Conservation (phyloP, 768 basidiomycete species). For the Tylopilus cervinicoccineus region DNA sequence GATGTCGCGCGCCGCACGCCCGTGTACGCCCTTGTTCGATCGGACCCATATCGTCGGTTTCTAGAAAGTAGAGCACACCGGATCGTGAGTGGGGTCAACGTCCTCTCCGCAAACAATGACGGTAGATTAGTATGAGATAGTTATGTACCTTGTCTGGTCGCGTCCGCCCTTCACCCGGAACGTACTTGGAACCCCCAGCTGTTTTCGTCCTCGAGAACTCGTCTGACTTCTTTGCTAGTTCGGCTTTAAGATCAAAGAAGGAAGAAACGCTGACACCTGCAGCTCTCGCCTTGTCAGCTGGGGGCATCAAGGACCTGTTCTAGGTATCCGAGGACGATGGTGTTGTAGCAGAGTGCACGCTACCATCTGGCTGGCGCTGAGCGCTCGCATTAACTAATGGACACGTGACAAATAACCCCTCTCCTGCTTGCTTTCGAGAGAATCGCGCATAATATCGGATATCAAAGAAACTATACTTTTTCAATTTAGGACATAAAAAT, state of each 20-base stretch:
- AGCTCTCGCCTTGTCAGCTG: constrained; percentile 55
- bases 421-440: no score
- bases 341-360: not conserved
- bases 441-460: not conserved
- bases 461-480: not conserved
- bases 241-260: constrained; percentile 76
- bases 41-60: constrained; percentile 76
- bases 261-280: constrained; percentile 70
- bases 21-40: constrained; percentile 69
- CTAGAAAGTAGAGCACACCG: constrained; percentile 34
- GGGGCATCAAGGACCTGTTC: constrained; percentile 34
- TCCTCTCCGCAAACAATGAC: not conserved
- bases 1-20: constrained; percentile 61
- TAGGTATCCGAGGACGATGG: constrained; percentile 3
- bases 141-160: constrained; percentile 63
- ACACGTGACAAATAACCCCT: constrained; percentile 11
- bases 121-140: not conserved
- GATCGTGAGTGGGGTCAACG: not conserved
- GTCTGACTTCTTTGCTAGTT: constrained; percentile 46
- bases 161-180: constrained; percentile 56
- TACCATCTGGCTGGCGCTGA: not conserved
- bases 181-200: constrained; percentile 44
- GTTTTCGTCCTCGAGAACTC: constrained; percentile 65
- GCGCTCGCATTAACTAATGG: not conserved
- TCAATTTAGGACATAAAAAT: not conserved